A percentile compares a stretch with the other conserved stretches of the same genome.
Conservation (phyloP, 371 early-diverging fungal species). For the Dinochytrium kinnereticum region DNA sequence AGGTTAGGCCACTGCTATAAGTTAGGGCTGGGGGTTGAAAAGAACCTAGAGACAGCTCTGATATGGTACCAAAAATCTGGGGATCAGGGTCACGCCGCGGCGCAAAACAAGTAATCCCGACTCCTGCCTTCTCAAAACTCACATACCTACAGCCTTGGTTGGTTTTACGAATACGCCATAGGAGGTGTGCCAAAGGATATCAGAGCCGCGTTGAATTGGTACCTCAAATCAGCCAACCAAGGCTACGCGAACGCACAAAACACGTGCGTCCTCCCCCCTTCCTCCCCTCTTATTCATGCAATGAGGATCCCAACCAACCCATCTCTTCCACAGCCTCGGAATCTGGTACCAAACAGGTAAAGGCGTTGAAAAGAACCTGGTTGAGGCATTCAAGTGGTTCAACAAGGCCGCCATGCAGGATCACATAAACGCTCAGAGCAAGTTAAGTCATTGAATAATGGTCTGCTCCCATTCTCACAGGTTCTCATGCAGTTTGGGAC, state of each 20-base stretch:
- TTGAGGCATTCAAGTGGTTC: neutral
- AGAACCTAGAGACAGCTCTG: too few relatives aligned
- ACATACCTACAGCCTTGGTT: neutral
- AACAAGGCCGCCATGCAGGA: neutral
- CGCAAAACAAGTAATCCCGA: conserved; percentile 38
- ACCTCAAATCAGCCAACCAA: neutral
- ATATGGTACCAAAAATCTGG: conserved; percentile 28
- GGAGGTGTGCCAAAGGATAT: conserved; percentile 17
- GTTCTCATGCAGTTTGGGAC: conserved; percentile 66
- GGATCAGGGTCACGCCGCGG: conserved; percentile 30
- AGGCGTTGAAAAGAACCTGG: neutral
- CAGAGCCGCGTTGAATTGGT: conserved; percentile 10
- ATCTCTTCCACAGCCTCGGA: neutral
- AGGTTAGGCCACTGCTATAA: too few relatives aligned
- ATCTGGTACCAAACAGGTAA: conserved; percentile 7
- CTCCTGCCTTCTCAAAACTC: too few relatives aligned
- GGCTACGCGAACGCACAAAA: neutral
- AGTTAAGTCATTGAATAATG: neutral
- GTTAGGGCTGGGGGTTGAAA: too few relatives aligned
- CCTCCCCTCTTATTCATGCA: neutral
- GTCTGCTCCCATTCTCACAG: neutral
- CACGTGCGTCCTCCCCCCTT: neutral
- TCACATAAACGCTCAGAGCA: neutral
- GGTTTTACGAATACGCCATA: conserved; percentile 9
- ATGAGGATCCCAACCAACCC: too few relatives aligned